Conservation (phyloP, 495 filamentous ascomycete species). For the Niebla homalea region DNA sequence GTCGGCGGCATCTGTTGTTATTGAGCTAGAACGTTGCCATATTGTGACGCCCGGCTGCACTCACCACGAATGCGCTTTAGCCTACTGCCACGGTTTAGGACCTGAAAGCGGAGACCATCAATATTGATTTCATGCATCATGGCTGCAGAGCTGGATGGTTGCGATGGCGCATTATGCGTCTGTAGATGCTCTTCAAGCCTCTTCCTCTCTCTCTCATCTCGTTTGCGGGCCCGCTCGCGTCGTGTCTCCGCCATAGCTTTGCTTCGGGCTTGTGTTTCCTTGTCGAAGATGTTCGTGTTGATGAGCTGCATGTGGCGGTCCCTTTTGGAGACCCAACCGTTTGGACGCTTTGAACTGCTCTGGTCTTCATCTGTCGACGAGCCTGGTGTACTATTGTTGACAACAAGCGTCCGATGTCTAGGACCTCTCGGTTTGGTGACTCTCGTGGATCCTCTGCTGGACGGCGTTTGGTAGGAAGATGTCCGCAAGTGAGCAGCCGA, state of each 20-base stretch:
- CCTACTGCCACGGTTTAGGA: slow-evolving; percentile 73
- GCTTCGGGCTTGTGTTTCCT: slow-evolving; percentile 53
- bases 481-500: slow-evolving; percentile 6
- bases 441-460: slow-evolving; percentile 32
- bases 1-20: slow-evolving; percentile 44
- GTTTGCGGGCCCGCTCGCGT: slow-evolving; percentile 43
- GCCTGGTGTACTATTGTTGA: slow-evolving; percentile 44
- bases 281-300: slow-evolving; percentile 70
- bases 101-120: slow-evolving; percentile 62
- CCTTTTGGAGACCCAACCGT: slow-evolving; percentile 60
- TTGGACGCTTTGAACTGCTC: slow-evolving; percentile 18
- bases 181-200: slow-evolving; percentile 36
- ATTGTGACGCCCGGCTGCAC: slow-evolving; percentile 4
- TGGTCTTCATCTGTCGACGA: slow-evolving; percentile 26
- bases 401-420: slow-evolving; percentile 55
- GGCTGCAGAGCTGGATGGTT: slow-evolving; percentile 19
- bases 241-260: slow-evolving; percentile 63
- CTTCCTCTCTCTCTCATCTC: slow-evolving; percentile 51
- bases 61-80: slow-evolving; percentile 64
- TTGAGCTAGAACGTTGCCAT: slow-evolving; percentile 29
- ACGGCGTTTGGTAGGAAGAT: slow-evolving; percentile 25
- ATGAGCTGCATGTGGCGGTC: slow-evolving; percentile 85
- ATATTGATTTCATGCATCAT: slow-evolving; percentile 54
- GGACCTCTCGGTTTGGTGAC: slow-evolving; percentile 23
- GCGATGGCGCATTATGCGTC: slow-evolving; percentile 1